Evolutionary conservation across 371 early-diverging fungal species (phyloP).

Genomic region (Mucor lusitanicus): DNA sequence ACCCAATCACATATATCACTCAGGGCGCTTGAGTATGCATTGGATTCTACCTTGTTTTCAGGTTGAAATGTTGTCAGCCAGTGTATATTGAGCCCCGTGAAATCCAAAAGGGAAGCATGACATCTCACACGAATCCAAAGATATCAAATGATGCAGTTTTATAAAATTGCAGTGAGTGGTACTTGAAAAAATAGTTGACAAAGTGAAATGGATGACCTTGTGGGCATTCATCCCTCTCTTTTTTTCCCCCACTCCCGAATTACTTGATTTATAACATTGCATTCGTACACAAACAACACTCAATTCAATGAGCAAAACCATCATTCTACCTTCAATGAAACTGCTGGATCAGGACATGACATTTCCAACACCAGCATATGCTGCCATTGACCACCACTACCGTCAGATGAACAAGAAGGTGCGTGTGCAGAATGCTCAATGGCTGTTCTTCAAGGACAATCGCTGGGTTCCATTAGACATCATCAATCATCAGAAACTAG

Average conservation of each 20-base stretch:
- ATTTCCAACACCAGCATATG: not conserved
- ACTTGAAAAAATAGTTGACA: not conserved
- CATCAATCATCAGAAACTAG: slow-evolving; percentile 32
- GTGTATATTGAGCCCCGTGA: not conserved
- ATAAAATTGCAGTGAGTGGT: not conserved
- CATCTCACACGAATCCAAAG: not conserved
- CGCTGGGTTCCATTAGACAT: slow-evolving; percentile 41
- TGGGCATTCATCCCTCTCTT: not conserved
- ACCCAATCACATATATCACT: not conserved
- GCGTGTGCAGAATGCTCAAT: slow-evolving; percentile 7
- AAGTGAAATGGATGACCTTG: not conserved
- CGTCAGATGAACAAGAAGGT: not conserved
- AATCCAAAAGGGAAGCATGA: not conserved
- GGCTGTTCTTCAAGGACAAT: slow-evolving; percentile 40
- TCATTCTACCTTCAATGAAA: not conserved
- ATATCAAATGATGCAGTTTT: not conserved
- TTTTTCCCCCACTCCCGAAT: not conserved
- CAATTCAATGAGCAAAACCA: not conserved
- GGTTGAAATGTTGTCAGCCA: not conserved
- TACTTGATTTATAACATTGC: not conserved
- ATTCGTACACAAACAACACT: not conserved
- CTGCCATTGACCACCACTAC: not conserved
- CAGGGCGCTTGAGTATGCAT: not conserved
- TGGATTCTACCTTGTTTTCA: not conserved
- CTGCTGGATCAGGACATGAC: not conserved